phyloP scores from a whole-genome alignment of 2,329 filamentous ascomycete genomes.

The Fusarium circinatum region DNA sequence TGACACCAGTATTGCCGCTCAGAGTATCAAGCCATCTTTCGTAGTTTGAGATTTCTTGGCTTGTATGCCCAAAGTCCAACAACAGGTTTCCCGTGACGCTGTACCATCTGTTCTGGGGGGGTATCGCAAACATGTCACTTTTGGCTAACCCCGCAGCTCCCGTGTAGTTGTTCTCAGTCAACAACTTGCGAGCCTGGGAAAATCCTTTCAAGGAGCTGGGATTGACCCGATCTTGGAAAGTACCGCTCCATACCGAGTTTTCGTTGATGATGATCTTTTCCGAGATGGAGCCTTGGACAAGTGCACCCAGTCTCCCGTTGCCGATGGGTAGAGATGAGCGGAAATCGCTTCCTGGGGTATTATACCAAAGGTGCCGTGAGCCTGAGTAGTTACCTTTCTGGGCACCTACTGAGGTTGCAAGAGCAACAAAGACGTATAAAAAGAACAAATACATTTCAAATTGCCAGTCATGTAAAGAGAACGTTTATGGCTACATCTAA shows the following conservation, averaged over 20 bases:
- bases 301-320: neutral
- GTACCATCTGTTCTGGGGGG: neutral
- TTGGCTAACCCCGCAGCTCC: neutral
- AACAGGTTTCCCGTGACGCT: neutral
- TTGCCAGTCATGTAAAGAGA: neutral
- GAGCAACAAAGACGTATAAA: neutral
- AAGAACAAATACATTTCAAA: neutral
- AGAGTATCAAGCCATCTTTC: neutral
- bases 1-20: neutral
- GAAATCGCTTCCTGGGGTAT: neutral
- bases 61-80: neutral
- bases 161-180: neutral
- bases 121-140: neutral
- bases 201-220: neutral
- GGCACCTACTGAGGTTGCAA: fast-evolving
- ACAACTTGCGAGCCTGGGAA: neutral
- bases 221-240: neutral
- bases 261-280: neutral
- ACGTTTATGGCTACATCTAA: no score
- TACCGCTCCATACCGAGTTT: neutral
- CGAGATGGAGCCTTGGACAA: neutral
- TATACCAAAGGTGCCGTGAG: neutral
- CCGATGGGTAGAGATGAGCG: fast-evolving
- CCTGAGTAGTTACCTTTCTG: neutral
- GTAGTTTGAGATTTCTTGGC: neutral